phyloP scores from a whole-genome alignment of 106 monocot species.

The Hemerocallis citrina region DNA sequence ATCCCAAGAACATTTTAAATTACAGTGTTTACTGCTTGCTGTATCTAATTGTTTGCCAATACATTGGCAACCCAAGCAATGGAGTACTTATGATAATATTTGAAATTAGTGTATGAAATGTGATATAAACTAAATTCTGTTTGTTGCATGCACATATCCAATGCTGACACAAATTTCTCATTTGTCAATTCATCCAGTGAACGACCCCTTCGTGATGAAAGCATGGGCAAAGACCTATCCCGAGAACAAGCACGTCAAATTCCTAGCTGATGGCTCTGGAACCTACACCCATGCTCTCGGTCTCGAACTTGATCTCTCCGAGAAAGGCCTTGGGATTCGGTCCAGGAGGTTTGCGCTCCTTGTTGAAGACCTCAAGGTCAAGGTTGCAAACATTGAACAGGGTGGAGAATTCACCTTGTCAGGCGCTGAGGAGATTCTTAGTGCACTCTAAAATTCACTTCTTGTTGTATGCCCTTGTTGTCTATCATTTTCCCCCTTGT shows the following conservation, averaged over 20 bases:
- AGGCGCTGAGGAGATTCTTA: slow-evolving; percentile 85
- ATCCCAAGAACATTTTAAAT: too few species aligned
- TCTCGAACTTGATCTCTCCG: slow-evolving; percentile 83
- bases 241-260: slow-evolving; percentile 82
- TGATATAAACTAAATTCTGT: not conserved
- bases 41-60: too few species aligned
- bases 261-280: slow-evolving; percentile 81
- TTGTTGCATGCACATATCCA: not conserved
- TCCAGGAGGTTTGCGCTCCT: slow-evolving; percentile 76
- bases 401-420: slow-evolving; percentile 91
- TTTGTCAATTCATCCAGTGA: slow-evolving; percentile 38
- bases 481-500: too few species aligned
- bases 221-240: slow-evolving; percentile 91
- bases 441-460: slow-evolving; percentile 32
- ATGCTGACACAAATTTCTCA: not conserved
- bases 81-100: not conserved
- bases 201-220: slow-evolving; percentile 93
- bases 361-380: slow-evolving; percentile 67
- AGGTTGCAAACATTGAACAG: slow-evolving; percentile 79
- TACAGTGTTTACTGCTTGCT: too few species aligned
- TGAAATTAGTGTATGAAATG: not conserved
- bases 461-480: too few species aligned
- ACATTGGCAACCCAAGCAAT: not conserved
- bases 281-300: slow-evolving; percentile 78
- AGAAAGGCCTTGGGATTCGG: slow-evolving; percentile 74